Percentiles rank a stretch among this genome's conserved stretches.
phyloP scores from a whole-genome alignment of 2,329 filamentous ascomycete species.

The Magnaporthiopsis incrustans region DNA sequence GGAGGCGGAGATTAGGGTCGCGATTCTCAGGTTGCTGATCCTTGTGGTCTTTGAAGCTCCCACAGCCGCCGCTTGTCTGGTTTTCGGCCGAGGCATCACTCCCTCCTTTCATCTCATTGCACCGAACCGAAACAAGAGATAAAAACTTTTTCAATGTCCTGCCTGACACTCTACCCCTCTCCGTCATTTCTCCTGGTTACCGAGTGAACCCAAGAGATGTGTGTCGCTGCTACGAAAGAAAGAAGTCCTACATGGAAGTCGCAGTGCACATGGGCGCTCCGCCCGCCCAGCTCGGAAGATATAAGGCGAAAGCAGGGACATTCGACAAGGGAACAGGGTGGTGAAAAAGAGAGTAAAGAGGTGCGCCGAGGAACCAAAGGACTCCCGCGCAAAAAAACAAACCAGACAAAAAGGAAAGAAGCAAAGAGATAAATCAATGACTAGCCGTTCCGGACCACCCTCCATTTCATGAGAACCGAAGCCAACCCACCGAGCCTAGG shows the following conservation, averaged over 20 bases:
- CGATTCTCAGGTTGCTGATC: neutral
- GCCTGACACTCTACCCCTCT: neutral
- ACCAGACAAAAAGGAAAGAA: neutral
- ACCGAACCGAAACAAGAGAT: neutral
- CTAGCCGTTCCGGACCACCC: neutral
- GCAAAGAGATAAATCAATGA: neutral
- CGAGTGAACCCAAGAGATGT: neutral
- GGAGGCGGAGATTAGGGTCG: neutral
- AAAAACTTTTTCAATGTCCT: neutral
- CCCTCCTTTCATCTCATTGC: neutral
- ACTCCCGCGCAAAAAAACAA: neutral
- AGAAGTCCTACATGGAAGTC: neutral
- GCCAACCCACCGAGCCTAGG: neutral
- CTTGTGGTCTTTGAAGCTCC: neutral
- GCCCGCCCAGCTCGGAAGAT: neutral
- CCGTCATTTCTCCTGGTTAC: neutral
- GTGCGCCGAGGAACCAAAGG: neutral
- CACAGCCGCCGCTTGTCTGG: neutral
- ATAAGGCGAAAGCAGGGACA: neutral
- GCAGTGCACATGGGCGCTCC: neutral
- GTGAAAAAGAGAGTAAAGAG: neutral
- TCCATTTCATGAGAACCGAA: neutral
- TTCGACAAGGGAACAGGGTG: neutral
- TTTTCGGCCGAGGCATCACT: neutral
- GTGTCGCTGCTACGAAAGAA: neutral